phyloP scores from a whole-genome alignment of 164 flowering plant genomes.

The Stephania japonica region DNA sequence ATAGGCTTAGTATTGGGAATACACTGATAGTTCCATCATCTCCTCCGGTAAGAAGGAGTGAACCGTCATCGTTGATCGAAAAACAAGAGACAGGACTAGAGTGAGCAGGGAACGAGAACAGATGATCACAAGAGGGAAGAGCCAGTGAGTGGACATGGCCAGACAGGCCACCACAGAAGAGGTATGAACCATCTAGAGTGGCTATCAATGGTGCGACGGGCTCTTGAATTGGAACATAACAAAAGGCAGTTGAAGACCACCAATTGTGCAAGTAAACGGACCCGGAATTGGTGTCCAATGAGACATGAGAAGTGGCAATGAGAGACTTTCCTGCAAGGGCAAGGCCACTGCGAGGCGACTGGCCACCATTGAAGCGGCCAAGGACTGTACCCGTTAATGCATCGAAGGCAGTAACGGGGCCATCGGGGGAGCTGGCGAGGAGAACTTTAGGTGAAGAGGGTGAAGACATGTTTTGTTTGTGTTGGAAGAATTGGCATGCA shows the following conservation, averaged over 20 bases:
- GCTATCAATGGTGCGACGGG: conserved; percentile 44
- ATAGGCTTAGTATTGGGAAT: conserved; percentile 19
- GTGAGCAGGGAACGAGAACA: conserved; percentile 27
- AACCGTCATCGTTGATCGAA: conserved; percentile 23
- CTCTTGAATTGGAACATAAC: conserved; percentile 38
- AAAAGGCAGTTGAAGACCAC: conserved; percentile 22
- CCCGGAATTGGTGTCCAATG: conserved; percentile 12
- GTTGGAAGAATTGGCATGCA: not conserved
- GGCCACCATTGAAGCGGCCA: conserved; percentile 18
- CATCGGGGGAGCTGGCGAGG: conserved; percentile 27
- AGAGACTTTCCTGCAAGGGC: conserved; percentile 28
- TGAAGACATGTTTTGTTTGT: conserved; percentile 14
- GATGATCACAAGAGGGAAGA: conserved; percentile 30
- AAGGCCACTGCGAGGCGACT: conserved; percentile 28
- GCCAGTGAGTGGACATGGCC: conserved; percentile 31
- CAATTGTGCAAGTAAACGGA: conserved; percentile 18
- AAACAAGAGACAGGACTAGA: conserved; percentile 28
- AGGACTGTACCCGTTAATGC: conserved; percentile 12
- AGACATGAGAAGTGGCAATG: conserved; percentile 42
- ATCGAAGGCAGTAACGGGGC: conserved; percentile 21
- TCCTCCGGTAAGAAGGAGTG: conserved; percentile 25
- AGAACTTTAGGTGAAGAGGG: conserved; percentile 24
- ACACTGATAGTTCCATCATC: conserved; percentile 22
- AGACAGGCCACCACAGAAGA: conserved; percentile 51
- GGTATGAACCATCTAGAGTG: conserved; percentile 32